A percentile compares a stretch with the other conserved stretches of the same genome.
Evolutionary conservation across 1,284 basidiomycete species (phyloP).

Genomic region (Fomitopsis betulina): DNA sequence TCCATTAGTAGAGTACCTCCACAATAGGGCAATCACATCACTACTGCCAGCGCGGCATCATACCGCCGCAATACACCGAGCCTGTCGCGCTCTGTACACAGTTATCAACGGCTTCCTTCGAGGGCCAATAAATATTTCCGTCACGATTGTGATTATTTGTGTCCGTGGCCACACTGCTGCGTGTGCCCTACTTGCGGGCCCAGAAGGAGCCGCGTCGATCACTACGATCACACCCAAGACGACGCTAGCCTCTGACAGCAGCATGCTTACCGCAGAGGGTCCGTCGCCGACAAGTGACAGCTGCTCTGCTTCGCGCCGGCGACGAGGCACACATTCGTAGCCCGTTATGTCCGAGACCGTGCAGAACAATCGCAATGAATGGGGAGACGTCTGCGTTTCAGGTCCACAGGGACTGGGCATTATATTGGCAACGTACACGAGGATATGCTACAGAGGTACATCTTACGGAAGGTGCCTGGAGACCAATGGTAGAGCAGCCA

Average conservation of each 20-base stretch:
- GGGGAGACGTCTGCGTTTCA: not conserved
- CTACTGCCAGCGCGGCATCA: not conserved
- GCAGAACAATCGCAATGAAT: not conserved
- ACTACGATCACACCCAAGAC: not conserved
- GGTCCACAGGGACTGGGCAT: not conserved
- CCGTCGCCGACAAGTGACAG: too few relatives aligned
- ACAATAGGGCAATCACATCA: not conserved
- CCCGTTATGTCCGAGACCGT: not conserved
- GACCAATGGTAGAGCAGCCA: not conserved
- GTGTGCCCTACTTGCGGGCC: not conserved
- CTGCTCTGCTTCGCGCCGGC: too few relatives aligned
- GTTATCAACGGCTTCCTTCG: not conserved
- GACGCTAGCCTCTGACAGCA: not conserved
- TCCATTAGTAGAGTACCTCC: not conserved
- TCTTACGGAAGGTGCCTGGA: not conserved
- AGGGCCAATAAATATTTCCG: too few relatives aligned
- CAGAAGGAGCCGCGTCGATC: not conserved
- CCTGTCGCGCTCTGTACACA: not conserved
- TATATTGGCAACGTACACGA: not conserved
- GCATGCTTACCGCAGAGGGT: not conserved
- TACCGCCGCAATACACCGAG: not conserved
- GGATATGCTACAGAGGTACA: not conserved
- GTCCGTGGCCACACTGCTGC: too few relatives aligned
- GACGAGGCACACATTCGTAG: not conserved
- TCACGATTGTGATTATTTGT: too few relatives aligned